phyloP scores from a whole-genome alignment of 305 asterid species.

The Solanum hybrid region DNA sequence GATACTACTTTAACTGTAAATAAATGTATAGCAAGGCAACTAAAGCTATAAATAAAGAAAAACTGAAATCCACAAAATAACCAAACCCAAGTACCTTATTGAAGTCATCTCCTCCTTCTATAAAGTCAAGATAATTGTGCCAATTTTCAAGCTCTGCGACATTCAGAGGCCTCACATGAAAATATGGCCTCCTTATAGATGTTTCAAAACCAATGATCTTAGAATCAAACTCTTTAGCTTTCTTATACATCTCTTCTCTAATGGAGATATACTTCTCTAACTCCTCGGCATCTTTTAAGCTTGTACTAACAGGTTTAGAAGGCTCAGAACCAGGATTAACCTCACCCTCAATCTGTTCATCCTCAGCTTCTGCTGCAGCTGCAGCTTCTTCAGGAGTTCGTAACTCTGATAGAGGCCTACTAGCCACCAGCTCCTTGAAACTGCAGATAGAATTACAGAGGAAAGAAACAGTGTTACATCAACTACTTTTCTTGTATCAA shows the following conservation, averaged over 20 bases:
- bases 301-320: constrained; percentile 49
- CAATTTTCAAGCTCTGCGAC: constrained; percentile 93
- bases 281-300: constrained; percentile 94
- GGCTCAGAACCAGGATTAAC: constrained; percentile 41
- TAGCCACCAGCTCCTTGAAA: constrained; percentile 93
- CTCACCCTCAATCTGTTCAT: constrained; percentile 61
- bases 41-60: constrained; percentile 54
- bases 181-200: constrained; percentile 93
- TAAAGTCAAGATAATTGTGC: constrained; percentile 86
- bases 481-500: not conserved
- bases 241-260: constrained; percentile 84
- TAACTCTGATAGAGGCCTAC: constrained; percentile 76
- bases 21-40: constrained; percentile 77
- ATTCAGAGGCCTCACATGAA: constrained; percentile 91
- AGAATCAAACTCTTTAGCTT: constrained; percentile 88
- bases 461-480: not conserved
- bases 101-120: constrained; percentile 75
- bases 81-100: constrained; percentile 65
- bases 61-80: constrained; percentile 22
- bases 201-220: constrained; percentile 92
- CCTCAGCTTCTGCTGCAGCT: constrained; percentile 42
- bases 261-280: constrained; percentile 88
- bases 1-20: constrained; percentile 89
- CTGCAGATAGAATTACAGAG: constrained; percentile 27
- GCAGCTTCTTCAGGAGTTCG: constrained; percentile 82